Percentiles rank a stretch among this genome's conserved stretches.
These are phyloP conservation scores for Fusarium sambucinum DNA, from an alignment of 2,329 filamentous ascomycete species.

Conservation along the genomic window DNA sequence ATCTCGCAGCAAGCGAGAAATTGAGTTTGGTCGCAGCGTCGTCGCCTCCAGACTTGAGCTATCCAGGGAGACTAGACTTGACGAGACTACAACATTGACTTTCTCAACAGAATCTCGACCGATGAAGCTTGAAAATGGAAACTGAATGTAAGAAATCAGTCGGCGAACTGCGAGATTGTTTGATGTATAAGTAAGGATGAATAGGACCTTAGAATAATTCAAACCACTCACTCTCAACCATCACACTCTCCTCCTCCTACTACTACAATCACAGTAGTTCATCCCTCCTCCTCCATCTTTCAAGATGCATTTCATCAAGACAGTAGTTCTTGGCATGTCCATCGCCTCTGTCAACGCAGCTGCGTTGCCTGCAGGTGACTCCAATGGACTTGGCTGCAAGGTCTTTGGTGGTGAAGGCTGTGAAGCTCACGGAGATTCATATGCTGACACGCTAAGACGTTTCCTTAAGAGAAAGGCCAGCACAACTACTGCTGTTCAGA, in stretches of 20 bases:
- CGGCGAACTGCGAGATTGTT: background rate
- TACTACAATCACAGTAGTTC: background rate
- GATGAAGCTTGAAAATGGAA: slow-evolving; percentile 7
- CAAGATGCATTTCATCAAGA: slow-evolving; percentile 20
- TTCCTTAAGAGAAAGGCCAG: slow-evolving; percentile 4
- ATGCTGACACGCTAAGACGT: background rate
- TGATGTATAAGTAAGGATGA: slow-evolving; percentile 1
- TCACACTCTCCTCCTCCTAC: background rate
- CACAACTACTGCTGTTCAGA: background rate
- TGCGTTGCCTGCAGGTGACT: slow-evolving; percentile 5
- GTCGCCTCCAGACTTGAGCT: background rate
- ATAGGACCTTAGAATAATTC: background rate
- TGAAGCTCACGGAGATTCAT: background rate
- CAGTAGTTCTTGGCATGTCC: slow-evolving; percentile 11
- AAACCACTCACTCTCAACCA: slow-evolving; percentile 3
- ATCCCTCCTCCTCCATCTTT: background rate
- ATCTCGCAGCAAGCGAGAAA: background rate
- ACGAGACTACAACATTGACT: slow-evolving; percentile 1
- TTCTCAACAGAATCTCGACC: background rate
- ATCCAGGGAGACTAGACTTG: background rate
- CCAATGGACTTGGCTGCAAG: slow-evolving; percentile 1
- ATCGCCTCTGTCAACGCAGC: slow-evolving; percentile 15
- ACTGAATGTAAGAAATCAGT: background rate
- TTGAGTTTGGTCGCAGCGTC: background rate
- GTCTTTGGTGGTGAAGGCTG: slow-evolving; percentile 5